Base-by-base conservation (phyloP, 108 stramenopile genomes). In the Schizochytrium sp. region DNA sequence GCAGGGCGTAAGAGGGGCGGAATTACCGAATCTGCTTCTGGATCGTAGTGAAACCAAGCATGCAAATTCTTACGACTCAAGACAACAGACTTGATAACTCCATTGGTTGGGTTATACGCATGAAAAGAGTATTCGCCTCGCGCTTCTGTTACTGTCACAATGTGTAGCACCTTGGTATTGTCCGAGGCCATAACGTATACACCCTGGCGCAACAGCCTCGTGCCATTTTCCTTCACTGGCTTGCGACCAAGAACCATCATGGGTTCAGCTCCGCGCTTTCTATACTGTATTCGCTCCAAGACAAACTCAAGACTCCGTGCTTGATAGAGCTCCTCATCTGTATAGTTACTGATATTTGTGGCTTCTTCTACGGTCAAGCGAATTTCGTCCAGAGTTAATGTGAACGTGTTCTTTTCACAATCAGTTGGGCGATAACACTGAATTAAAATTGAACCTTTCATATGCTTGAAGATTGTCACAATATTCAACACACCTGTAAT, bases 11-110 rank as follows among this genome's bases (percentile, higher is more conserved):
- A 50, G 46, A 89, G 46, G 44, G 44, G 10, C 59, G 89, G 89
- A 0, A 41, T 49, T 4, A 57, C 12, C 38, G 76, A 73, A 59
- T 87, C 55, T 10, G 57, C 3, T 17, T 40, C 45, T 38, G 61
- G 60, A 12, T 89, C 57, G 58, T 61, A 83, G 76, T 83, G 28
- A 40, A 83, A 83, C 76, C 76, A 83, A 13, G 10, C n/a, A 28
- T 83, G 76, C 76, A 83, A 42, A 10, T 83, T 83, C 15, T 42
- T 55, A 53, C 76, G 76, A 2, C 50, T 83, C 53, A 83, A 53
- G 28, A 83, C 15, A 8, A 83, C 76, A 10, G 76, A 49, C 53
- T 83, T 83, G 76, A 83, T 42, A 47, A 55, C 76, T 5, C 15
- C 76, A 5, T 47, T 47, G 15, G 5, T 53, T 5, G 76, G 76